Evolutionary conservation across 768 basidiomycete genomes (phyloP), one percentile per base, ranked within the genome.

Genomic region (Ephemerocybe angulata): DNA sequence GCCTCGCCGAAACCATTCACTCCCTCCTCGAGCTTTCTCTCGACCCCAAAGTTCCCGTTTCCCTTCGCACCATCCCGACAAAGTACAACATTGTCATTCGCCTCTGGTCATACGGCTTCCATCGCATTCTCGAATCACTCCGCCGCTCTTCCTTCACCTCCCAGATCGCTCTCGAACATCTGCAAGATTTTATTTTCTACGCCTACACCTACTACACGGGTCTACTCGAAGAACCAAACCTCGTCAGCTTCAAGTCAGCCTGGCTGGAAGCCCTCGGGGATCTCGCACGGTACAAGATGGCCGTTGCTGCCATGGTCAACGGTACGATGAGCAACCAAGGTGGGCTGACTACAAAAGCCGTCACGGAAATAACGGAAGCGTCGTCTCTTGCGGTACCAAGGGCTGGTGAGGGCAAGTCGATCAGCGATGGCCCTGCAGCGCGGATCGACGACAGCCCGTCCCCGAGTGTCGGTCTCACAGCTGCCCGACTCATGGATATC

Each of bases 211-310:
- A 95, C 63, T 98, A 98, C 73, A 88, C 93, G 0, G 85, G 87
- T 35, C 80, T 98, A 2, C 76, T 93, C 48, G 96, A 98, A 64
- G 89, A 97, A 65, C 83, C 80, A 8, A 78, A 76, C 1, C 79
- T 98, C 42, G 71, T 67, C 1, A 67, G 73, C 6, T 97, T 93
- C 75, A 84, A 86, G 55, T 75, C 82, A 2, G 86, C 87, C 17
- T 99, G 97, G 97, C 82, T 98, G 50, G 97, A 99, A 68, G 93
- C 95, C 3, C 84, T 99, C 15, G 97, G 97, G 22, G 97, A 99
- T 70, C 80, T 99, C 28, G 93, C 97, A 0, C 80, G 95, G 31
- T 98, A 98, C 68, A 83, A 90, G 49, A 96, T 97, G 90, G 87
- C 88, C 1, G 90, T 98, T n/a, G 90, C 92, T n/a, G 87, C 85